These are phyloP conservation scores for Xylaria polymorpha DNA, from an alignment of 2,329 filamentous ascomycete species.

Conservation along the genomic window DNA sequence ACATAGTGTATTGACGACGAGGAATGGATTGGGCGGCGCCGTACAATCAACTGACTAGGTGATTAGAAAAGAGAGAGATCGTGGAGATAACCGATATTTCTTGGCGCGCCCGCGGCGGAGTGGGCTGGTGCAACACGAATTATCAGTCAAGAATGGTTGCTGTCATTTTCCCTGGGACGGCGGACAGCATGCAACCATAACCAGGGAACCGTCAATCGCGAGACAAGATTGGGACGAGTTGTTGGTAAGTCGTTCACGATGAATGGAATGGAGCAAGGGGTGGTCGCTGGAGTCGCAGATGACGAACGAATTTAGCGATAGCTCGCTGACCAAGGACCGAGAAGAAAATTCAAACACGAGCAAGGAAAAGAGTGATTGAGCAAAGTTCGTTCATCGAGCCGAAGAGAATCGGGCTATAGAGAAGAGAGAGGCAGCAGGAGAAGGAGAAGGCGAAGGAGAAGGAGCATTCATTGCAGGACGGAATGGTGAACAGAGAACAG, in stretches of 20 bases:
- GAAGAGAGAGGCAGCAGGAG: slow-evolving; percentile 9
- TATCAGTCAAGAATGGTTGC: slow-evolving; percentile 21
- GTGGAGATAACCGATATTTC: slow-evolving; percentile 15
- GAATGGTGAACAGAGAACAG: neutral
- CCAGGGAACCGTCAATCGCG: slow-evolving; percentile 13
- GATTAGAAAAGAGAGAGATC: slow-evolving; percentile 8
- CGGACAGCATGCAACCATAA: slow-evolving; percentile 17
- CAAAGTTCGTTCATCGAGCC: slow-evolving; percentile 6
- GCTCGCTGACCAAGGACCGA: slow-evolving; percentile 7
- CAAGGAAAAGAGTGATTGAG: slow-evolving; percentile 17
- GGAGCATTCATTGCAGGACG: neutral
- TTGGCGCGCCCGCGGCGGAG: slow-evolving; percentile 18
- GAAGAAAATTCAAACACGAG: neutral
- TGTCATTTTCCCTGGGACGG: slow-evolving; percentile 34
- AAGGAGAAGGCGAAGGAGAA: slow-evolving; percentile 11
- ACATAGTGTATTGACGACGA: slow-evolving; percentile 39
- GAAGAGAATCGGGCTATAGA: slow-evolving; percentile 5
- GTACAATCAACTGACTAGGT: slow-evolving; percentile 9
- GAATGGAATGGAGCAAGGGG: slow-evolving; percentile 6
- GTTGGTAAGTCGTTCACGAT: slow-evolving; percentile 8
- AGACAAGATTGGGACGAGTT: neutral
- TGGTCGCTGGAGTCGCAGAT: slow-evolving; percentile 23
- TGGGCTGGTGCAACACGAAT: slow-evolving; percentile 22
- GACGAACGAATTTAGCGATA: slow-evolving; percentile 14
- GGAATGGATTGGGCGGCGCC: neutral